Evolutionary conservation across 208 protist genomes (phyloP), one percentile per base, ranked within the genome.

Genomic region (Crithidia expoeki): DNA sequence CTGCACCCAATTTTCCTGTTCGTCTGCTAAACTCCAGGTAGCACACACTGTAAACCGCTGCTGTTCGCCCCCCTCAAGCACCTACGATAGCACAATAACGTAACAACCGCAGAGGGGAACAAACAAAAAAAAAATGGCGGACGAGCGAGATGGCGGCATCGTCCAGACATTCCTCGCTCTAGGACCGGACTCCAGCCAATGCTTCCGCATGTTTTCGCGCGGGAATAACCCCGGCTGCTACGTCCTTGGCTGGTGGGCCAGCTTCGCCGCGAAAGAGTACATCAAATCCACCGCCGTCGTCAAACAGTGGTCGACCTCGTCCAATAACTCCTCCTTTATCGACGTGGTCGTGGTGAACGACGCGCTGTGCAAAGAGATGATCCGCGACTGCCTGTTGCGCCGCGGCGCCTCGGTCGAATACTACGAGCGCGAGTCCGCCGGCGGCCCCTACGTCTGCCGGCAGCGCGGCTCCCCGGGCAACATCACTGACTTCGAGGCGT

Each of bases 401-500:
- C 84, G 82, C 27, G 86, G 89, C 7, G 89, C 77, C 27, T 81
- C 77, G 12, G 92, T 96, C 9, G 86, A 95, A 79, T 85, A 82
- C 73, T 93, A 95, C 71, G 92, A 96, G 33, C 76, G 83, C 0
- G 69, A 70, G 44, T 49, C 63, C 0, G 66, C 60, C 2, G 85
- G 84, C 14, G 83, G 82, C 11, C 30, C 76, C 12, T 96, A 93
- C 62, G 72, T 72, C 19, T 92, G 89, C 49, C 83, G 90, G n/a
- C 92, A 94, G 79, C 89, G 86, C 44, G 92, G 87, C 30, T 92
- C 92, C 12, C 92, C 92, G 0, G 92, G 92, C 27, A 90, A 96
- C 68, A 93, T 94, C 66, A 61, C 88, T 17, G 92, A 95, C 81
- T 96, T 96, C 76, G 92, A 96, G 72, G 84, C 92, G 0, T 86